phyloP scores from a whole-genome alignment of 163 green algal species.

The Smithsoniella earleae region DNA sequence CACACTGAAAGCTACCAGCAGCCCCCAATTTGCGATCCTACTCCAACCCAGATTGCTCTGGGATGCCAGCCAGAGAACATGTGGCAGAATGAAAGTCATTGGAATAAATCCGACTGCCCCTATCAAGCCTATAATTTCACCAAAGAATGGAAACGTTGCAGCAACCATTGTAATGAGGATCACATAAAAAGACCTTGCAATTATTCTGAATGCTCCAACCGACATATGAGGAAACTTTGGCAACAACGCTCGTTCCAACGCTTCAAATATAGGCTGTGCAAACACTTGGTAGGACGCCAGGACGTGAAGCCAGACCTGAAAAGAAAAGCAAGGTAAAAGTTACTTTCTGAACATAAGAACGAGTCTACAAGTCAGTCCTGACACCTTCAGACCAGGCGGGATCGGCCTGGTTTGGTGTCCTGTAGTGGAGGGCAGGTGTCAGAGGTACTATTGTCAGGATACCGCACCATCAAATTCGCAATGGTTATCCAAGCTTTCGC shows the following conservation, averaged over 20 bases:
- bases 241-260: conserved; percentile 3
- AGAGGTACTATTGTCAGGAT: too few species aligned
- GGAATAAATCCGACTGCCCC: conserved; percentile 35
- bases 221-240: neutral
- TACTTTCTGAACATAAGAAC: too few species aligned
- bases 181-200: conserved; percentile 30
- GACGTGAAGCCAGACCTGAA: conserved; percentile 30
- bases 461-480: conserved; percentile 20
- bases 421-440: too few species aligned
- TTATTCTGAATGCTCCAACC: neutral
- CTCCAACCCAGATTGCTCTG: neutral
- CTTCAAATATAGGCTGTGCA: conserved; percentile 24
- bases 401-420: too few species aligned
- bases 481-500: neutral
- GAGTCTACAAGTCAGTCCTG: too few species aligned
- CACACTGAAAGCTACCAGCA: neutral
- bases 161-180: conserved; percentile 31
- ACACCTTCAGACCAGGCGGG: too few species aligned
- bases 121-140: conserved; percentile 33
- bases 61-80: neutral
- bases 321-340: too few species aligned
- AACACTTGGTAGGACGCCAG: conserved; percentile 33
- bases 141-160: conserved; percentile 33
- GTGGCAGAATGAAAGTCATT: conserved; percentile 38
- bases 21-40: neutral